A percentile compares a stretch with the other conserved stretches of the same genome.
phyloP scores from a whole-genome alignment of 805 yeast species.

The Isabelozyma heimii region DNA sequence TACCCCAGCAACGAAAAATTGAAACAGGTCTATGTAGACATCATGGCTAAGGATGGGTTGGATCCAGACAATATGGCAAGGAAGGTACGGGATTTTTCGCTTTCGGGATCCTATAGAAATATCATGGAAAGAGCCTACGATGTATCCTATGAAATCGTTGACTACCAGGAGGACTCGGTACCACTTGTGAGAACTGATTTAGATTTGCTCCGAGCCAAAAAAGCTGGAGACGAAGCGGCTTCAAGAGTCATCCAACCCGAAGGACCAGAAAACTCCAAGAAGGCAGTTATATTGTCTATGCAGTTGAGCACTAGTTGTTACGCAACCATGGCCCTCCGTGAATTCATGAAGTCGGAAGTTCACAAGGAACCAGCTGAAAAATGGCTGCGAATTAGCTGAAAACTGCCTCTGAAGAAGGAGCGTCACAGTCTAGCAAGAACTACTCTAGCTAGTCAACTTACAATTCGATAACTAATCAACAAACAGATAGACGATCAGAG shows the following conservation, averaged over 20 bases:
- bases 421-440: too few species aligned
- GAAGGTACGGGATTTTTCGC: constrained; percentile 81
- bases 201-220: constrained; percentile 34
- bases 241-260: constrained; percentile 28
- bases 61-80: constrained; percentile 86
- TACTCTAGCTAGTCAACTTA: background rate
- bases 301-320: constrained; percentile 83
- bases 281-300: constrained; percentile 74
- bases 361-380: background rate
- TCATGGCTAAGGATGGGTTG: constrained; percentile 78
- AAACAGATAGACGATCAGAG: too few species aligned
- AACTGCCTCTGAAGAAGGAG: background rate
- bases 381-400: background rate
- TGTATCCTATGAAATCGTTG: constrained; percentile 59
- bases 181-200: constrained; percentile 80
- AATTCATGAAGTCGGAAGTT: constrained; percentile 72
- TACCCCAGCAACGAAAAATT: constrained; percentile 73
- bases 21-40: constrained; percentile 58
- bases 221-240: constrained; percentile 12
- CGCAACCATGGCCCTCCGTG: constrained; percentile 97
- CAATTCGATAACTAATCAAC: background rate
- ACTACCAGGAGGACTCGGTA: constrained; percentile 62
- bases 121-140: constrained; percentile 64
- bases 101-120: constrained; percentile 85
- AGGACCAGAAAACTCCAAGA: constrained; percentile 38